phyloP scores from a whole-genome alignment of 352 stramenopile genomes.

The Phytophthora ohioensis region DNA sequence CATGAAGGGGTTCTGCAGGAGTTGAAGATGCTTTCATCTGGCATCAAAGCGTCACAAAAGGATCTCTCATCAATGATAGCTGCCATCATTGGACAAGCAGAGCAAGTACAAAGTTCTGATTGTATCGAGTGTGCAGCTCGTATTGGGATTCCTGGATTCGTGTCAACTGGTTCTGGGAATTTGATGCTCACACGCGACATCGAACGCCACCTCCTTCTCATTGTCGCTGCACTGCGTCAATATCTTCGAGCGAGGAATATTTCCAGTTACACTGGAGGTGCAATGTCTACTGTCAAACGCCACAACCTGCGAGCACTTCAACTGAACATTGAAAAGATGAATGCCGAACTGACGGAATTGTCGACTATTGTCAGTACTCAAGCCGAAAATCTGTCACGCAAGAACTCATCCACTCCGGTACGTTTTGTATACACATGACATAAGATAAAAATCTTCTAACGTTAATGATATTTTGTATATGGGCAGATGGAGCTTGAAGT shows the following conservation, averaged over 20 bases:
- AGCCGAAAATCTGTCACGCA: neutral
- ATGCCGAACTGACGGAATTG: slow-evolving; percentile 27
- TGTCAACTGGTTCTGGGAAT: slow-evolving; percentile 25
- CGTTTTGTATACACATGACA: neutral
- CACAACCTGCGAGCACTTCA: slow-evolving; percentile 21
- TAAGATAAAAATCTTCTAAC: neutral
- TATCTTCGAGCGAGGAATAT: slow-evolving; percentile 23
- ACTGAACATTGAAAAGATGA: slow-evolving; percentile 34
- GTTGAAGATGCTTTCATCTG: slow-evolving; percentile 10
- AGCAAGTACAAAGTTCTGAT: slow-evolving; percentile 4
- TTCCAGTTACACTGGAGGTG: neutral
- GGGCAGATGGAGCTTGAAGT: slow-evolving; percentile 19
- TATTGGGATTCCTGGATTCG: slow-evolving; percentile 27
- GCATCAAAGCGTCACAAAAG: slow-evolving; percentile 31
- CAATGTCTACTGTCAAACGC: neutral
- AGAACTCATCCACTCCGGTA: slow-evolving; percentile 6
- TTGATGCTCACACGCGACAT: slow-evolving; percentile 33
- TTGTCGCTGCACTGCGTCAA: slow-evolving; percentile 26
- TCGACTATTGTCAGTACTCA: slow-evolving; percentile 10
- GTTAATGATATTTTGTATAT: neutral
- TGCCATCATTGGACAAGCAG: slow-evolving; percentile 29
- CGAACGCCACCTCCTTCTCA: slow-evolving; percentile 24
- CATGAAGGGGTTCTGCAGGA: slow-evolving; percentile 14
- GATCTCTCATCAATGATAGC: slow-evolving; percentile 36
- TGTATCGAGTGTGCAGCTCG: slow-evolving; percentile 13